Evolutionary conservation across 768 basidiomycete genomes (phyloP), one percentile per base, ranked within the genome.

Genomic region (Tremella yokohamensis): DNA sequence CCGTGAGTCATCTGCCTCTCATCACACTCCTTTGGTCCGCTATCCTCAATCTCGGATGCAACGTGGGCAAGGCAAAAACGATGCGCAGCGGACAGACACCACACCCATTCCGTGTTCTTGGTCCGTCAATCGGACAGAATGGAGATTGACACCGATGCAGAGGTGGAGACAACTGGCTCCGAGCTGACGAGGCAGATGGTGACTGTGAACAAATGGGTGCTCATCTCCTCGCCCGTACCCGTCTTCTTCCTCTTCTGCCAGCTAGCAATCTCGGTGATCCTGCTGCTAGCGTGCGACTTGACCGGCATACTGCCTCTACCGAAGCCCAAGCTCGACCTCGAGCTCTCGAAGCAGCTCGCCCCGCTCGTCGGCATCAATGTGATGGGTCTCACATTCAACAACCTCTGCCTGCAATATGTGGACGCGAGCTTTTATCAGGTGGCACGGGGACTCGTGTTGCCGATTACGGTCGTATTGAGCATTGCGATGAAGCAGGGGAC

Each of bases 361-460:
- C 64, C 64, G 84, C 86, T 2, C 83, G 87, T 9, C 82, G 16
- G 54, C 13, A 84, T 87, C 47, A 87, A 87, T 66, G 83, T 87
- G 16, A 77, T 84, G 8, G 87, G 87, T 1, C 80, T 89, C 3
- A 82, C 86, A 1, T 88, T 88, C 79, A 88, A 88, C 63, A 87
- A 85, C 0, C 80, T 89, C 2, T 89, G 88, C 68, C 78, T 89
- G 52, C 81, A 86, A 34, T 85, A 83, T 54, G 87, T 89, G n/a
- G 70, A 72, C 54, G 70, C 70, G 9, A 56, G 47, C 6, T 54
- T 59, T 16, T 67, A 71, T 61, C 92, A 94, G 79, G 87, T 98
- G 62, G 93, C 93, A 0, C 87, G 93, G 15, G 93, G 93, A 11
- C 82, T 98, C 60, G 84, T 98, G 25, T 85, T 98, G 22, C 93